Evolutionary conservation across 2,329 filamentous ascomycete species (phyloP).

Genomic region (Aspergillus udagawae): DNA sequence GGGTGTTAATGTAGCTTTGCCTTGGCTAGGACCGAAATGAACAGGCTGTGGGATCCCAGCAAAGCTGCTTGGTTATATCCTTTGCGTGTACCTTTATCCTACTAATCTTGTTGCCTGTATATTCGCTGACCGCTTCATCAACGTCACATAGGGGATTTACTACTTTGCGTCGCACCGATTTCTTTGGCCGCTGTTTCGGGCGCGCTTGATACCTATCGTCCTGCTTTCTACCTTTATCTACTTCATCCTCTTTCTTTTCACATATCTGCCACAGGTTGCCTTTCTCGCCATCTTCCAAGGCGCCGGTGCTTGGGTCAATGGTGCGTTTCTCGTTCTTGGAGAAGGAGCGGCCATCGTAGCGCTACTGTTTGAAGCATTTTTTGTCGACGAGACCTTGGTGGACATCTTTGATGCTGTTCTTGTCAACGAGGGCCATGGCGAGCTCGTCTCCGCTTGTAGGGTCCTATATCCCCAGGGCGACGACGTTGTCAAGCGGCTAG

Average conservation of each 20-base stretch:
- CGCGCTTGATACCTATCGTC: slow-evolving; percentile 73
- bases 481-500: slow-evolving; percentile 73
- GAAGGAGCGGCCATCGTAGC: slow-evolving; percentile 61
- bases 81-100: slow-evolving; percentile 37
- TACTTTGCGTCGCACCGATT: slow-evolving; percentile 76
- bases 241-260: slow-evolving; percentile 78
- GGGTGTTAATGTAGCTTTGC: neutral
- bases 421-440: slow-evolving; percentile 66
- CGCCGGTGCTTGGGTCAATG: slow-evolving; percentile 82
- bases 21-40: slow-evolving; percentile 5
- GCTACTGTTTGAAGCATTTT: slow-evolving; percentile 72
- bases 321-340: slow-evolving; percentile 74
- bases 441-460: slow-evolving; percentile 65
- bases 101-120: slow-evolving; percentile 2
- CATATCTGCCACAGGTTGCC: slow-evolving; percentile 83
- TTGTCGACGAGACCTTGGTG: slow-evolving; percentile 73
- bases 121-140: slow-evolving; percentile 4
- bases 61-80: slow-evolving; percentile 47
- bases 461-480: slow-evolving; percentile 64
- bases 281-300: slow-evolving; percentile 89
- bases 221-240: slow-evolving; percentile 81
- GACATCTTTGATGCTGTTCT: slow-evolving; percentile 83
- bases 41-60: slow-evolving; percentile 21
- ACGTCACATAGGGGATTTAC: slow-evolving; percentile 60
- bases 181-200: slow-evolving; percentile 75